Conservation (phyloP, 2,329 filamentous ascomycete genomes). For the Aspergillus bombycis region DNA sequence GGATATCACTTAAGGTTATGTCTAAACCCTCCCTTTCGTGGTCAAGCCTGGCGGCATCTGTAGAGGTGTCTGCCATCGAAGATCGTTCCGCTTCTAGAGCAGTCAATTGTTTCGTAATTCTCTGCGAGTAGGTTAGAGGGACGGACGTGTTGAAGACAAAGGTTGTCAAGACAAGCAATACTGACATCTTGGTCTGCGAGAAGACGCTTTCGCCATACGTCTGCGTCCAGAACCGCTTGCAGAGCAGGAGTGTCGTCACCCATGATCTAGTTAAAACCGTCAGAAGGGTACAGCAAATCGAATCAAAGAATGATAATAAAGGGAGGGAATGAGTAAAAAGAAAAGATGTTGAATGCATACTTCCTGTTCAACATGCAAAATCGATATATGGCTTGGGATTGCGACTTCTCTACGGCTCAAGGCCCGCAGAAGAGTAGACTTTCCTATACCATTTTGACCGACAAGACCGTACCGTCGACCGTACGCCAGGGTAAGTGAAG, state of each 20-base stretch:
- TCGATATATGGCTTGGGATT: constrained; percentile 96
- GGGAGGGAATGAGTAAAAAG: constrained; percentile 9
- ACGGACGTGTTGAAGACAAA: neutral
- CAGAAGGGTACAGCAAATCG: constrained; percentile 19
- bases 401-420: constrained; percentile 90
- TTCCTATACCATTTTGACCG: constrained; percentile 98
- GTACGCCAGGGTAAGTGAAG: constrained; percentile 85
- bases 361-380: constrained; percentile 98
- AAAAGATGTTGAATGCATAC: constrained; percentile 50
- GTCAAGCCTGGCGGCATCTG: constrained; percentile 83
- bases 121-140: constrained; percentile 43
- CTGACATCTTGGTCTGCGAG: constrained; percentile 82
- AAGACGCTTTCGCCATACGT: constrained; percentile 97
- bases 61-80: constrained; percentile 85
- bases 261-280: constrained; percentile 64
- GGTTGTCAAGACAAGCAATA: constrained; percentile 16
- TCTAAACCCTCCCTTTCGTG: constrained; percentile 88
- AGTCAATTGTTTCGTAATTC: constrained; percentile 76
- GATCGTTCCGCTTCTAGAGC: constrained; percentile 77
- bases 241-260: constrained; percentile 94
- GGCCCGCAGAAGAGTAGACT: constrained; percentile 90
- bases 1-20: constrained; percentile 85
- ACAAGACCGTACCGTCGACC: constrained; percentile 95
- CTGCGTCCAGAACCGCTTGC: constrained; percentile 93
- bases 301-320: neutral